These are phyloP conservation scores for Cercospora sp. DNA, from an alignment of 2,329 filamentous ascomycete genomes.

Conservation along the genomic window DNA sequence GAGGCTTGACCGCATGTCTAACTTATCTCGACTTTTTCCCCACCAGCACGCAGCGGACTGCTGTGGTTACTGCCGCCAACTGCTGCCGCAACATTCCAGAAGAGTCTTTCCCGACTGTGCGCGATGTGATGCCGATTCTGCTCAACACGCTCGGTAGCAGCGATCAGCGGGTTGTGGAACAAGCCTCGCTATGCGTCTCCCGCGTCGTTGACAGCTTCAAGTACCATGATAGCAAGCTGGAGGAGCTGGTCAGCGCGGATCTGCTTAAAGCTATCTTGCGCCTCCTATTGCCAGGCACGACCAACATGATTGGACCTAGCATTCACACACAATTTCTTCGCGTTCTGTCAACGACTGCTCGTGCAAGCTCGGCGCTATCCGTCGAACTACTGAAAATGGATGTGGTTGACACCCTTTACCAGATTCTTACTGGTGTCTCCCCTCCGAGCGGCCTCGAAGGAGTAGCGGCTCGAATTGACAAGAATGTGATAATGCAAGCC, in stretches of 20 bases:
- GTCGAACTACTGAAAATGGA: conserved; percentile 93
- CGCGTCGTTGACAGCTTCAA: conserved; percentile 97
- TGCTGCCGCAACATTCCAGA: conserved; percentile 96
- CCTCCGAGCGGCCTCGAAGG: conserved; percentile 77
- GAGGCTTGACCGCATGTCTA: conserved; percentile 90
- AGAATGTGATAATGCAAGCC: conserved; percentile 97
- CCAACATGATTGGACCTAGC: conserved; percentile 88
- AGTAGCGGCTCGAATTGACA: conserved; percentile 83
- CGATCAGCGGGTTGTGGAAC: conserved; percentile 95
- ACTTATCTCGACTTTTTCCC: conserved; percentile 97
- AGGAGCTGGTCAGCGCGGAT: conserved; percentile 87
- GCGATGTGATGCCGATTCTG: conserved; percentile 94
- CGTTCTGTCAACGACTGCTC: conserved; percentile 85
- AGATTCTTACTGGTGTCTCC: conserved; percentile 93
- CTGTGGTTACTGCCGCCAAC: conserved; percentile 95
- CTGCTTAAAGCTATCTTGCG: conserved; percentile 81
- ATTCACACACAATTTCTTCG: conserved; percentile 96
- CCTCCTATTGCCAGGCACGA: conserved; percentile 86
- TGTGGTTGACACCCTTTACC: conserved; percentile 94
- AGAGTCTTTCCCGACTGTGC: conserved; percentile 87
- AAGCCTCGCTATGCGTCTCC: conserved; percentile 92
- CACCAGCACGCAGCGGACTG: conserved; percentile 92
- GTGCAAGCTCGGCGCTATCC: conserved; percentile 82
- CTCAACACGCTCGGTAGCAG: conserved; percentile 86
- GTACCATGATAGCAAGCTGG: conserved; percentile 80